phyloP scores from a whole-genome alignment of 495 filamentous ascomycete genomes.

The Hypoxylon lienhwacheense region DNA sequence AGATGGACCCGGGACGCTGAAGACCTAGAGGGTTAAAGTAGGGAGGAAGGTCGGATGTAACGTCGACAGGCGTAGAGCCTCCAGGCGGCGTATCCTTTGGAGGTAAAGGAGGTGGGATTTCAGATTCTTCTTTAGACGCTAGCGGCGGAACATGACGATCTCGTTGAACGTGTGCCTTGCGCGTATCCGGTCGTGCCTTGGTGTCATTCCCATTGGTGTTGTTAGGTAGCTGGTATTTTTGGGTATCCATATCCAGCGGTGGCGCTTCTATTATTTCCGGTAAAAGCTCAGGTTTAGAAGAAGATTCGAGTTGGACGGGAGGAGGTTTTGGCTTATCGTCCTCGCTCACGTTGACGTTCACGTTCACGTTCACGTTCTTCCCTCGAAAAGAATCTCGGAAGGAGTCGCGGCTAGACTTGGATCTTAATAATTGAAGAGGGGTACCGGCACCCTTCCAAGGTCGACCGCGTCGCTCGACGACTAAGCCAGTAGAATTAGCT shows the following conservation, averaged over 20 bases:
- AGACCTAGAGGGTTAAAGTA: constrained; percentile 59
- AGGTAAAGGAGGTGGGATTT: constrained; percentile 46
- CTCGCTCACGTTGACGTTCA: no score
- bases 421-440: constrained; percentile 46
- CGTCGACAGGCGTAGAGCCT: constrained; percentile 40
- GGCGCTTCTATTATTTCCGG: constrained; percentile 47
- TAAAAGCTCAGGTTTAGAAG: constrained; percentile 42
- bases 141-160: constrained; percentile 37
- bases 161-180: constrained; percentile 56
- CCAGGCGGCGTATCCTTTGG: constrained; percentile 54
- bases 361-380: constrained; percentile 23
- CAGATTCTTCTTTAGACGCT: constrained; percentile 44
- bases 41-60: constrained; percentile 45
- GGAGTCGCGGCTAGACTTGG: constrained; percentile 40
- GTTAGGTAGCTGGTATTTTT: constrained; percentile 67
- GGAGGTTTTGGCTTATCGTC: no score
- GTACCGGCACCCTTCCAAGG: constrained; percentile 60
- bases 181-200: constrained; percentile 56
- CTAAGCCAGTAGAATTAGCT: constrained; percentile 53
- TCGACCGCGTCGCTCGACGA: constrained; percentile 62
- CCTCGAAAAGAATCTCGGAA: constrained; percentile 36
- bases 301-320: constrained; percentile 33
- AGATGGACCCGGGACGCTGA: constrained; percentile 71
- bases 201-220: constrained; percentile 62
- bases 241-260: constrained; percentile 59